A percentile compares a stretch with the other conserved stretches of the same genome.
Evolutionary conservation across 306 rosid species (phyloP).

Genomic region (Vicia sativa): DNA sequence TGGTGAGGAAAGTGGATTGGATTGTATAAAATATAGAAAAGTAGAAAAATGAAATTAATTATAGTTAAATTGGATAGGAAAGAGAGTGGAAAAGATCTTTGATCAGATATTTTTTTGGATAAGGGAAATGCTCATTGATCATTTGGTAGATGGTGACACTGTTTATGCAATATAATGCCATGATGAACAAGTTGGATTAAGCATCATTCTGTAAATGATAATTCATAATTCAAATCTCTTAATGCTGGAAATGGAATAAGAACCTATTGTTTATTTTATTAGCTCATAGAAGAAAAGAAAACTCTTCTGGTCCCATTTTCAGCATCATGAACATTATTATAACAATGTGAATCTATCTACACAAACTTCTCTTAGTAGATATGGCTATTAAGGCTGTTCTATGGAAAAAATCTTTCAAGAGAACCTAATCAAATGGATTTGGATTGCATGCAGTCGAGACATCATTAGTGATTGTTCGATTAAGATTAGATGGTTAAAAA

Average conservation of each 20-base stretch:
- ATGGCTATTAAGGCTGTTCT: conserved; percentile 20
- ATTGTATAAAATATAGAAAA: conserved; percentile 45
- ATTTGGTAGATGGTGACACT: conserved; percentile 66
- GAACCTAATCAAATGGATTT: conserved; percentile 30
- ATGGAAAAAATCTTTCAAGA: conserved; percentile 30
- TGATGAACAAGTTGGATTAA: conserved; percentile 63
- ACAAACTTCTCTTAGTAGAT: conserved; percentile 34
- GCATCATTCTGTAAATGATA: conserved; percentile 50
- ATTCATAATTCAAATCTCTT: conserved; percentile 47
- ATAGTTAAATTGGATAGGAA: conserved; percentile 54
- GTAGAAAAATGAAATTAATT: conserved; percentile 31
- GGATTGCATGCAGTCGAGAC: too few relatives aligned
- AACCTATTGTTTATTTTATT: conserved; percentile 42
- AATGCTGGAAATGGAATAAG: conserved; percentile 57
- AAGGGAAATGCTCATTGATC: conserved; percentile 67
- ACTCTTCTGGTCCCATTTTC: conserved; percentile 49
- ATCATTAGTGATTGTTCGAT: background rate
- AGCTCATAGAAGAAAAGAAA: background rate
- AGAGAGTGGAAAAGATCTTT: conserved; percentile 57
- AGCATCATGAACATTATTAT: conserved; percentile 48
- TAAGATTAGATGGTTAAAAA: background rate
- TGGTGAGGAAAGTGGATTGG: conserved; percentile 45
- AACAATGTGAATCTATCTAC: background rate
- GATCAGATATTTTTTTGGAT: conserved; percentile 78
- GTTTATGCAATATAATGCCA: conserved; percentile 36